Base-by-base conservation (phyloP, 2,329 filamentous ascomycete species). In the Delphinella strobiligena region DNA sequence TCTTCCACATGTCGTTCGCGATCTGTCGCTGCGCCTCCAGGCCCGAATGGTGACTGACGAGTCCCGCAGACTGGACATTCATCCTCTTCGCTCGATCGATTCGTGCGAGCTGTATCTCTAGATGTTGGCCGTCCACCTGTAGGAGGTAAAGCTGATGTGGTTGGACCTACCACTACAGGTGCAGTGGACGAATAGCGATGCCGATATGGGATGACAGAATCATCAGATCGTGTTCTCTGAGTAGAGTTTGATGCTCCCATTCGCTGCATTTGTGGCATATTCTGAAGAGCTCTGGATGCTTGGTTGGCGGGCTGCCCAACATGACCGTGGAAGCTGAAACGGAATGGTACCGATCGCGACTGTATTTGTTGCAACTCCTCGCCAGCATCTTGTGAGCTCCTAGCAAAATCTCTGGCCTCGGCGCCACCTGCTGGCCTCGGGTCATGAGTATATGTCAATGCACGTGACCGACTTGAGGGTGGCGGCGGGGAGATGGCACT, bases 51-150 rank as follows among this genome's bases (percentile, higher is more conserved):
- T 3, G 87, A 67, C 58, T 86, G 80, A 29, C 40, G 41, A 29
- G 67, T 61, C 51, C 83, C 81, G 50, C 83, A 89, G 33, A 88
- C 72, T 1, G 82, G 82, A 45, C 83, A 89, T 51, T 85, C 80
- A 53, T 88, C 82, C 53, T 87, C 82, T 54, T 88, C 83, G 38
- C 22, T 41, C n/a, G 33, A 27, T n/a, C n/a, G n/a, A n/a, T n/a
- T n/a, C n/a, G n/a, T n/a, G 22, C 7, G 7, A 27, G 22, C 22
- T 7, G 22, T 27, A 27, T 27, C 22, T 7, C 22, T 7, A 27
- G 22, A 27, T 12, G 22, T 12, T 27, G 22, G 22, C 7, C 22
- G 22, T 7, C 22, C 7, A 7, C 7, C 22, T 27, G 22, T 7
- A 12, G 12, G 22, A 7, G 22, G 22, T 7, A 7, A 7, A 7